Base-by-base conservation (phyloP, 1,284 basidiomycete species). In the Apiotrichum porosum region DNA sequence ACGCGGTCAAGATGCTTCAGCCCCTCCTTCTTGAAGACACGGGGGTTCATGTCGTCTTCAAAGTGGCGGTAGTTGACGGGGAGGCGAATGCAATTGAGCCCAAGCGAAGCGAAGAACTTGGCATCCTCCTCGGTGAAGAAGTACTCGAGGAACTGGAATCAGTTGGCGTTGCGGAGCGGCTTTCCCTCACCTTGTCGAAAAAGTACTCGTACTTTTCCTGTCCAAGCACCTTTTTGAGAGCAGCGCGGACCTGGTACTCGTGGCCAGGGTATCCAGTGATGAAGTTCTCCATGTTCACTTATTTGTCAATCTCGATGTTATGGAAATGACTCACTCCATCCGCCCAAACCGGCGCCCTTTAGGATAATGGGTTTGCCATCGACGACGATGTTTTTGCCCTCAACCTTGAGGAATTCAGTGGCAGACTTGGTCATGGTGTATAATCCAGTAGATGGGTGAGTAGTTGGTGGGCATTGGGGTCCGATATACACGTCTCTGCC, bases 121-220 rank as follows among this genome's bases (percentile, higher is more conserved):
- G 82, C 83, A 61, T 85, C 84, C 18, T 76, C 73, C 17, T 81
- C 81, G 33, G 75, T 75, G 69, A 85, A 86, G 73, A 53, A 84
- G 68, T 84, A 78, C 59, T 84, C 80, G 18, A 85, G 73, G 68
- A 83, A 83, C 82, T n/a, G n/a, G n/a, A n/a, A n/a, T n/a, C n/a
- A n/a, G n/a, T n/a, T n/a, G n/a, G n/a, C n/a, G n/a, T n/a, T n/a
- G n/a, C n/a, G n/a, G n/a, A n/a, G n/a, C n/a, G n/a, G n/a, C n/a
- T n/a, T n/a, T 22, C 15, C 44, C 44, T 4, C 56, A 81, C 83
- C 74, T 81, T 83, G 71, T 86, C 83, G 57, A 87, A 88, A 75
- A 87, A 88, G 72, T 81, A 84, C 23, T 81, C 80, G 13, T 84
- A 79, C 64, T 85, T 87, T 42, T 81, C 76, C 47, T 78, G 55